Evolutionary conservation across 805 yeast species (phyloP), one percentile per base, ranked within the genome.

Genomic region (Dipodascopsis uninucleata): DNA sequence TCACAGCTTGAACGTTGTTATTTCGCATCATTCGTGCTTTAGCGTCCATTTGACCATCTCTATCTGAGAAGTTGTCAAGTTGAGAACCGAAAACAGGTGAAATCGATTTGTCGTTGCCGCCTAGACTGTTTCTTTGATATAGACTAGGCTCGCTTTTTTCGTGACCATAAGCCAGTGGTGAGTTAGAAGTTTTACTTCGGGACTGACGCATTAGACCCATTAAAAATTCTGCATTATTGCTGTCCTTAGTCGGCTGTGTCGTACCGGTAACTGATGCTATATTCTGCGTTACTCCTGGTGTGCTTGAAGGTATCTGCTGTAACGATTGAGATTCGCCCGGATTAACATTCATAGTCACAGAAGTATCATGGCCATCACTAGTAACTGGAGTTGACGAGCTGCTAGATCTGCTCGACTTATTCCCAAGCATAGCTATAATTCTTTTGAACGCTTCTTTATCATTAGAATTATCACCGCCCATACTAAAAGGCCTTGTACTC

Each of bases 391-490:
- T n/a, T 6, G 28, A 9, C 37, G 20, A 26, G 16, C 16, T 20
- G 28, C 43, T 42, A 9, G 41, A 20, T 26, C 36, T 24, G 6
- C 29, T 9, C 7, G 46, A 18, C 31, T 35, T 40, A 3, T 36
- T 46, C 4, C 57, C 63, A 28, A 62, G 56, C 54, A 58, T 56
- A 4, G 55, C 55, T 60, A 62, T 56, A 22, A 62, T 60, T 8
- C 65, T 48, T 40, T 58, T 53, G 41, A 62, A 62, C n/a, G 65
- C 66, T 23, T 58, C 57, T 37, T 50, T 57, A 33, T 62, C 66
- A 3, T 59, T 56, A 24, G 41, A 49, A n/a, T n/a, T n/a, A n/a
- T n/a, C n/a, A n/a, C n/a, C n/a, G n/a, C n/a, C n/a, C n/a, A n/a
- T n/a, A n/a, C n/a, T n/a, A n/a, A n/a, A n/a, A n/a, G n/a, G n/a